Percentiles rank a stretch among this genome's conserved stretches.
These are phyloP conservation scores for Populus hybrid DNA, from an alignment of 441 rosid species.

Conservation along the genomic window DNA sequence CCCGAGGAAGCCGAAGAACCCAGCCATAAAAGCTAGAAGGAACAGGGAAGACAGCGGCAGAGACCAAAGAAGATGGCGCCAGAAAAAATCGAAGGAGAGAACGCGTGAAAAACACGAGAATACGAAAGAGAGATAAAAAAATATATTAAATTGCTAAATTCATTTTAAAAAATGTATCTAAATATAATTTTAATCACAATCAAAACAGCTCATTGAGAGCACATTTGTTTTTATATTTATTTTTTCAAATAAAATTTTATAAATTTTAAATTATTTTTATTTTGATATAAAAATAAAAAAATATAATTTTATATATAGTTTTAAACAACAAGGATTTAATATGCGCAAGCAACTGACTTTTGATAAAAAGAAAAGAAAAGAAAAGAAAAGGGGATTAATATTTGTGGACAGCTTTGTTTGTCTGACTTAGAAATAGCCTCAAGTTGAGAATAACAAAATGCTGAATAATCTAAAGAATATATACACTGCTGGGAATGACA, in stretches of 20 bases:
- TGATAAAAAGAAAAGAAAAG: neutral
- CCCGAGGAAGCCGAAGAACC: neutral
- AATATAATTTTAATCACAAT: too few species aligned
- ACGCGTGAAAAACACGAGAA: neutral
- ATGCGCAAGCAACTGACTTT: neutral
- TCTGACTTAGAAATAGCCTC: neutral
- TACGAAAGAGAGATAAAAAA: too few species aligned
- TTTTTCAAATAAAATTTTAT: too few species aligned
- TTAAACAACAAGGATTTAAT: too few species aligned
- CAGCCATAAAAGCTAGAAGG: neutral
- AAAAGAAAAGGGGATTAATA: neutral
- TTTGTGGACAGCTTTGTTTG: neutral
- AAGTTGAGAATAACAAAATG: neutral
- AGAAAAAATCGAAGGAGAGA: neutral
- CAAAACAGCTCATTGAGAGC: too few species aligned
- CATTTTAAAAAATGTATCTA: too few species aligned
- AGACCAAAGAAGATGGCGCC: neutral
- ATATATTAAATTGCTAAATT: too few species aligned
- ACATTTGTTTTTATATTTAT: too few species aligned
- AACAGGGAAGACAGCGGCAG: neutral
- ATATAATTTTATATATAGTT: too few species aligned
- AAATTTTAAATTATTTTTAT: too few species aligned
- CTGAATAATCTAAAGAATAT: neutral
- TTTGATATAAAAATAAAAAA: too few species aligned
- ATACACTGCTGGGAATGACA: too few species aligned